Evolutionary conservation across 768 basidiomycete genomes (phyloP).

Genomic region (Leucogyrophana mollusca): DNA sequence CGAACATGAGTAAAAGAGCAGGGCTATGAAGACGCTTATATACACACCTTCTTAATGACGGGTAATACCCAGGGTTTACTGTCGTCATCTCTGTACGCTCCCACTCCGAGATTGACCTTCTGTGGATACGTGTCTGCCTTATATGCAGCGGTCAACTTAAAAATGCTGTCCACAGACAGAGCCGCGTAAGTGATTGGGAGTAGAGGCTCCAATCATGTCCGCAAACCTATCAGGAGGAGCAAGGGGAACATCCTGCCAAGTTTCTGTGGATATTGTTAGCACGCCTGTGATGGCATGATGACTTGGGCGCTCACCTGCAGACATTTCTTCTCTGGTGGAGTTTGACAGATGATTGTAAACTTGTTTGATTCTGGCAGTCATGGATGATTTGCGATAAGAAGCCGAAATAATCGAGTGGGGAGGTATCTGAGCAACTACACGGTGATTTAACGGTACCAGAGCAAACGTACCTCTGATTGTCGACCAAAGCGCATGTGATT

Average conservation of each 20-base stretch:
- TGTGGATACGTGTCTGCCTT: conserved; percentile 71
- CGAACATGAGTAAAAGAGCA: neutral
- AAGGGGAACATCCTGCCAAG: conserved; percentile 74
- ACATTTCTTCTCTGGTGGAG: conserved; percentile 38
- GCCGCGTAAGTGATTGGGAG: neutral
- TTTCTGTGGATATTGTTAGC: conserved; percentile 43
- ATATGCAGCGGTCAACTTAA: conserved; percentile 88
- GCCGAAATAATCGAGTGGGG: neutral
- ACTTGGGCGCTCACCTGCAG: conserved; percentile 44
- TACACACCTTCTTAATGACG: conserved; percentile 80
- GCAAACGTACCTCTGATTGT: no score
- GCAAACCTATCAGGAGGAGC: conserved; percentile 82
- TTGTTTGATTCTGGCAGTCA: conserved; percentile 62
- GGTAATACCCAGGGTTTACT: conserved; percentile 92
- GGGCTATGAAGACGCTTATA: conserved; percentile 3
- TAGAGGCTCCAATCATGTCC: neutral
- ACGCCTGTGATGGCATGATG: conserved; percentile 9
- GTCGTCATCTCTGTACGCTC: conserved; percentile 87
- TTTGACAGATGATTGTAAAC: conserved; percentile 51
- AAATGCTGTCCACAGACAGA: conserved; percentile 55
- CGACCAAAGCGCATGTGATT: conserved; percentile 2
- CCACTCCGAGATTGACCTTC: conserved; percentile 92
- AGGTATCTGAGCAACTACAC: no score
- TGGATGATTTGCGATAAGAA: conserved; percentile 23
- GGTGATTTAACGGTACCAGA: no score